Conservation (phyloP, 208 protist genomes). For the Trypanosoma rangeli region DNA sequence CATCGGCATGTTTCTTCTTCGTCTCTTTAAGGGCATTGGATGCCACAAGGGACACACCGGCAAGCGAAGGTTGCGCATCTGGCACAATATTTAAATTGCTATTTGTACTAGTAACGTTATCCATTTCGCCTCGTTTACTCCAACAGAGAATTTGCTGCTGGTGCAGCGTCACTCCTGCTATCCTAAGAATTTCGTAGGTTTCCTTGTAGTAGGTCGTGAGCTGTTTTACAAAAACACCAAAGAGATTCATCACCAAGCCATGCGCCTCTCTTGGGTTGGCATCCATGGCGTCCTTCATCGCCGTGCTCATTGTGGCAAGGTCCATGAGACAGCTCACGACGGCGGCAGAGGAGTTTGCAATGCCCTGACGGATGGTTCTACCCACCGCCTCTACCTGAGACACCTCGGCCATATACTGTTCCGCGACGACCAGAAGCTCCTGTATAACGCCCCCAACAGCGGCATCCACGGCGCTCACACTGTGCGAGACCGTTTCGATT, state of each 20-base stretch:
- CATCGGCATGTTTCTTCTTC: neutral
- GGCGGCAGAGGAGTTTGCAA: constrained; percentile 23
- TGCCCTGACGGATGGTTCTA: constrained; percentile 22
- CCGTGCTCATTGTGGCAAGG: constrained; percentile 59
- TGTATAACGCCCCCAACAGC: constrained; percentile 3
- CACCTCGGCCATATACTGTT: neutral
- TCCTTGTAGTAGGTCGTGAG: constrained; percentile 29
- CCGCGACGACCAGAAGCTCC: neutral
- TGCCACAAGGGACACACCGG: neutral
- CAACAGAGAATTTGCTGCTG: neutral
- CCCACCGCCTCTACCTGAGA: neutral
- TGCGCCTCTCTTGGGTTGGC: constrained; percentile 43
- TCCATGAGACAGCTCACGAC: constrained; percentile 58
- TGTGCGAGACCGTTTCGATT: constrained; percentile 10
- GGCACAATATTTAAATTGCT: neutral
- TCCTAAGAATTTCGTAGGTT: constrained; percentile 8
- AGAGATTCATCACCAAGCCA: constrained; percentile 68
- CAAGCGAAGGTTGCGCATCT: neutral
- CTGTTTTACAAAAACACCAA: constrained; percentile 50
- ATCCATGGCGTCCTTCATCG: constrained; percentile 61
- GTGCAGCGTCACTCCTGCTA: constrained; percentile 6
- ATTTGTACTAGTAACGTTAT: neutral
- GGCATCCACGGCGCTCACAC: constrained; percentile 1
- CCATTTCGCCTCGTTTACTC: neutral
- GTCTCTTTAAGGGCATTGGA: neutral